Evolutionary conservation across 352 stramenopile genomes (phyloP).

Genomic region (Phytopythium chamaehyphon): DNA sequence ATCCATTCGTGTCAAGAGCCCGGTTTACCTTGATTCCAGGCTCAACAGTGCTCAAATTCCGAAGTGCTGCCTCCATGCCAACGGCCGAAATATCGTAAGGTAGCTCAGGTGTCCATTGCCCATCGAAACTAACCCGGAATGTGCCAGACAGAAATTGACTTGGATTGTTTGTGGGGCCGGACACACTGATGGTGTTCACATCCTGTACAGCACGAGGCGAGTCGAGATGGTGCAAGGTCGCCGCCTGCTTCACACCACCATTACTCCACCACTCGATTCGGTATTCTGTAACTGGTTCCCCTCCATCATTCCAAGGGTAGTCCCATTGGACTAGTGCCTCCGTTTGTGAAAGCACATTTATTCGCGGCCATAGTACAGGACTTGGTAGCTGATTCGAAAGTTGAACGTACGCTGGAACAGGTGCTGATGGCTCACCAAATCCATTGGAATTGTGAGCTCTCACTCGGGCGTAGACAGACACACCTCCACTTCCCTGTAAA

Average conservation of each 20-base stretch:
- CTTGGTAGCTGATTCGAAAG: constrained; percentile 45
- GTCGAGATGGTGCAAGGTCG: constrained; percentile 46
- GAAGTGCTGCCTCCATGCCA: constrained; percentile 61
- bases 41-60: constrained; percentile 56
- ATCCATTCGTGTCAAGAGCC: constrained; percentile 61
- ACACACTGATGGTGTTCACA: constrained; percentile 67
- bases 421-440: constrained; percentile 31
- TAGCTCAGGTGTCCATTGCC: constrained; percentile 84
- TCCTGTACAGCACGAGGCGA: constrained; percentile 37
- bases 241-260: constrained; percentile 38
- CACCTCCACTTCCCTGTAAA: constrained; percentile 19
- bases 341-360: constrained; percentile 51
- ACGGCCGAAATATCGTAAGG: constrained; percentile 80
- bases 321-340: constrained; percentile 79
- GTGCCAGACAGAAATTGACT: constrained; percentile 55
- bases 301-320: constrained; percentile 57
- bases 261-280: constrained; percentile 68
- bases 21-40: constrained; percentile 38
- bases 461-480: constrained; percentile 61
- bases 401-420: constrained; percentile 45
- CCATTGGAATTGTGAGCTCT: constrained; percentile 53
- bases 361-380: constrained; percentile 23
- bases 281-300: constrained; percentile 71
- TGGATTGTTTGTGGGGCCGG: constrained; percentile 40
- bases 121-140: constrained; percentile 90